Evolutionary conservation across 179 eudicot genomes (phyloP), one percentile per base, ranked within the genome.

Genomic region (Spinacia oleracea): DNA sequence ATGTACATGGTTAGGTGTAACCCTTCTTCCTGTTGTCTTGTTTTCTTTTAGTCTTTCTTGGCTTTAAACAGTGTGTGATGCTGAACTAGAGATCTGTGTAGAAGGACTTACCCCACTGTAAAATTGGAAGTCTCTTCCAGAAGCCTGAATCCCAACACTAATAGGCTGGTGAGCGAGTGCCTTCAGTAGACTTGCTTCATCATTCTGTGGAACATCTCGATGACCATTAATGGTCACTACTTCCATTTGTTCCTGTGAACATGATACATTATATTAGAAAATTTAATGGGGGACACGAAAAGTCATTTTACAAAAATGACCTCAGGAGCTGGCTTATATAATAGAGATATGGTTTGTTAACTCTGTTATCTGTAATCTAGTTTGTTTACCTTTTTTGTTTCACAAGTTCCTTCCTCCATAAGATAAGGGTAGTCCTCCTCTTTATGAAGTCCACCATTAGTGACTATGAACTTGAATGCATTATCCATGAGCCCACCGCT

Each of bases 141-240:
- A 91, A 60, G 97, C 98, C 63, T 91, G 90, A 70, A 92, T 94
- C 72, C 89, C 96, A 11, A 94, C 89, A 63, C 98, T 92, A 21
- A 94, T 29, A 27, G 98, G 97, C 81, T 94, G 98, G 91, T 94
- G 87, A 46, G 96, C 98, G 50, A 92, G 93, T 76, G 97, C 98
- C 87, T 94, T 92, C 78, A 94, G 64, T 15, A 94, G 79, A 84
- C 96, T 92, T 72, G 73, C 73, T 77, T 94, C 98, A 40, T 84
- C 89, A 72, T 89, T 93, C 55, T 80, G 78, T 2, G 97, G 98
- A 31, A 94, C 92, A 81, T 92, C 97, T 85, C 85, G 90, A 81
- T 91, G 91, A 5, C 98, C 96, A 60, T 79, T 81, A 38, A 92
- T 94, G 58, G 89, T 92, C 62, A 90, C 91, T 8, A 85, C 82